A percentile compares a stretch with the other conserved stretches of the same genome.
phyloP scores from a whole-genome alignment of 2,329 filamentous ascomycete species.

The Blastomyces silverae region DNA sequence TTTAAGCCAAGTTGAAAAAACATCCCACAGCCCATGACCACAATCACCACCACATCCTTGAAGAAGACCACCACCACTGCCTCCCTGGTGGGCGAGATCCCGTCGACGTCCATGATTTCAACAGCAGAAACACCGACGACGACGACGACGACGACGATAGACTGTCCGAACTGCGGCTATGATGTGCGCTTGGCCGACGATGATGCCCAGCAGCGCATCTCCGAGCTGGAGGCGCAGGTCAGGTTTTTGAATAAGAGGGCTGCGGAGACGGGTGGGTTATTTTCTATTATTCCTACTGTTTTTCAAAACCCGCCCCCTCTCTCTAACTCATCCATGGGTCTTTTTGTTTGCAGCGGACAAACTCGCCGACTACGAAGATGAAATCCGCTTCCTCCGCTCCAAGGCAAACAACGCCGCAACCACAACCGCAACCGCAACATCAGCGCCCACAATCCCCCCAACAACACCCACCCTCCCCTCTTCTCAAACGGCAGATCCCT shows the following conservation, averaged over 20 bases:
- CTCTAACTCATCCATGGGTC: conserved; percentile 14
- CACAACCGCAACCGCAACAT: conserved; percentile 20
- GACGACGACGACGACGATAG: conserved; percentile 1
- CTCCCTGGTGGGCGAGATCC: background rate
- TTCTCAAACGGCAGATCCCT: conserved; percentile 23
- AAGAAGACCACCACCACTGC: background rate
- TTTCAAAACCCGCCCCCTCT: background rate
- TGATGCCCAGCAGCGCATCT: conserved; percentile 38
- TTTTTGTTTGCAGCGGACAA: conserved; percentile 47
- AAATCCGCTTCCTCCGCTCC: conserved; percentile 47
- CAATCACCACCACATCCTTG: background rate
- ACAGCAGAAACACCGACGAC: background rate
- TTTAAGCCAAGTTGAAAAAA: background rate
- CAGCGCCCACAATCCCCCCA: conserved; percentile 27
- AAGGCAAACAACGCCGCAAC: conserved; percentile 21
- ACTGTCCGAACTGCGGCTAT: conserved; percentile 39
- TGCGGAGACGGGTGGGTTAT: conserved; percentile 45
- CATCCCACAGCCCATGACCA: background rate
- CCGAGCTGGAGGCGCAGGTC: conserved; percentile 52
- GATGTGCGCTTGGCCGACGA: conserved; percentile 25
- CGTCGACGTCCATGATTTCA: conserved; percentile 1
- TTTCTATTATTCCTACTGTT: background rate
- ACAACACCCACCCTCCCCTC: conserved; percentile 25
- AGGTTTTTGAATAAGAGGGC: conserved; percentile 48
- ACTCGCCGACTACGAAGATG: conserved; percentile 58